A percentile compares a stretch with the other conserved stretches of the same genome.
Conservation (phyloP, 2,329 filamentous ascomycete genomes). For the Orbilia javanica region DNA sequence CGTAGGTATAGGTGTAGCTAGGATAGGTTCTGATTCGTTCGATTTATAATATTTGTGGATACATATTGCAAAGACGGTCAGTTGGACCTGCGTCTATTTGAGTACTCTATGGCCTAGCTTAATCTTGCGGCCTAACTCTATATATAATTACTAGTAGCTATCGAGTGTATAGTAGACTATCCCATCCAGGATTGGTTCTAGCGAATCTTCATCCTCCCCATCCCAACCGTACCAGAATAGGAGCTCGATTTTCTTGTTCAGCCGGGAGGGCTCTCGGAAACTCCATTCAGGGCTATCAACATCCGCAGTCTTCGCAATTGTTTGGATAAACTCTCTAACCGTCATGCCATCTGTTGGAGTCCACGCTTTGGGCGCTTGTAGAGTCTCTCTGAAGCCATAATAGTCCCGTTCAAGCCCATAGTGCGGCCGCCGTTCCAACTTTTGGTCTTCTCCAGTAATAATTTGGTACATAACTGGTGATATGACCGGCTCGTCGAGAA, state of each 20-base stretch:
- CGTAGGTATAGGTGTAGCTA: too few species aligned
- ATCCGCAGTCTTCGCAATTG: background rate
- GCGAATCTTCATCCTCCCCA: background rate
- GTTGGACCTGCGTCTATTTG: too few species aligned
- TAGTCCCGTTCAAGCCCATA: conserved; percentile 6
- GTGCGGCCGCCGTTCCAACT: background rate
- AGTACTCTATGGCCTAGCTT: too few species aligned
- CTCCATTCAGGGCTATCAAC: background rate
- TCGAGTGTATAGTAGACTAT: background rate
- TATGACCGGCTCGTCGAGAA: background rate
- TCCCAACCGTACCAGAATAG: conserved; percentile 8
- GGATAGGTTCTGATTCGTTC: too few species aligned
- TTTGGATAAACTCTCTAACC: conserved; percentile 3
- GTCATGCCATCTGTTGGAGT: background rate
- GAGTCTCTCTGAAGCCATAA: background rate
- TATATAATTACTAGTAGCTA: background rate
- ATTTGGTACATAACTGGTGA: background rate
- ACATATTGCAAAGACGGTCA: too few species aligned
- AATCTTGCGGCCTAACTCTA: too few species aligned
- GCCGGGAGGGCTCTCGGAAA: background rate
- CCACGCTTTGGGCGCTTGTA: background rate
- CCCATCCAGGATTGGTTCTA: conserved; percentile 6
- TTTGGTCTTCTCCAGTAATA: background rate
- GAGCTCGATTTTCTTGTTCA: background rate
- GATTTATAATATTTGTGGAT: too few species aligned